Conservation (phyloP, 495 filamentous ascomycete species). For the Xylaria longipes region DNA sequence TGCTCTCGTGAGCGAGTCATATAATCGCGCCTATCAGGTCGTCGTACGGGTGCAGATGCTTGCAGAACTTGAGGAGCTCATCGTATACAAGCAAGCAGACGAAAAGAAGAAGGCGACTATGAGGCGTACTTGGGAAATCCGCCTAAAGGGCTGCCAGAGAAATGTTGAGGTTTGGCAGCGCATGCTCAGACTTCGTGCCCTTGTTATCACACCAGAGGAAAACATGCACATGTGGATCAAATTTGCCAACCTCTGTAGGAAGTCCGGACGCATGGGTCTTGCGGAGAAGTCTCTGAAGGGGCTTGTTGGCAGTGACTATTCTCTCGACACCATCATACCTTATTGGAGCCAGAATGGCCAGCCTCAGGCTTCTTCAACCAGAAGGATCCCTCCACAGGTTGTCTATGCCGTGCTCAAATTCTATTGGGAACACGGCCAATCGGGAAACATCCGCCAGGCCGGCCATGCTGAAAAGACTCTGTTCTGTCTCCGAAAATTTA, state of each 20-base stretch:
- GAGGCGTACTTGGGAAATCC: constrained; percentile 92
- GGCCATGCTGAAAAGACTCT: constrained; percentile 68
- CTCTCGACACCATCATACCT: constrained; percentile 64
- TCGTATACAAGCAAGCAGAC: constrained; percentile 91
- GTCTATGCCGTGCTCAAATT: constrained; percentile 94
- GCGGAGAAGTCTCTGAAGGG: constrained; percentile 93
- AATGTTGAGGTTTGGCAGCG: constrained; percentile 99
- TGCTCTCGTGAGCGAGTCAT: constrained; percentile 92
- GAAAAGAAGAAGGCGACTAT: constrained; percentile 89
- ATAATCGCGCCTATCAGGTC: constrained; percentile 93
- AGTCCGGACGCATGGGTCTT: constrained; percentile 91
- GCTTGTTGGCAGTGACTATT: constrained; percentile 64
- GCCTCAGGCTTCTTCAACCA: constrained; percentile 49
- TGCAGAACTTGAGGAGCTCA: constrained; percentile 97
- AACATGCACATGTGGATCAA: constrained; percentile 99
- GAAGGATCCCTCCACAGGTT: constrained; percentile 73
- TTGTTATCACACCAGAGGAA: constrained; percentile 88
- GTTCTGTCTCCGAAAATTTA: constrained; percentile 81
- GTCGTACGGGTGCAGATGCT: constrained; percentile 98
- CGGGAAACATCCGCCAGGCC: constrained; percentile 43
- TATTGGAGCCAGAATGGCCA: constrained; percentile 56
- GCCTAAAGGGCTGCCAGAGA: constrained; percentile 91
- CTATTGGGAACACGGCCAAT: constrained; percentile 81
- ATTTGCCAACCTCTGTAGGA: constrained; percentile 95
- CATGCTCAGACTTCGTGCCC: constrained; percentile 91